A percentile compares a stretch with the other conserved stretches of the same genome.
These are phyloP conservation scores for Ceriops zippeliana DNA, from an alignment of 345 rosid genomes.

Conservation along the genomic window DNA sequence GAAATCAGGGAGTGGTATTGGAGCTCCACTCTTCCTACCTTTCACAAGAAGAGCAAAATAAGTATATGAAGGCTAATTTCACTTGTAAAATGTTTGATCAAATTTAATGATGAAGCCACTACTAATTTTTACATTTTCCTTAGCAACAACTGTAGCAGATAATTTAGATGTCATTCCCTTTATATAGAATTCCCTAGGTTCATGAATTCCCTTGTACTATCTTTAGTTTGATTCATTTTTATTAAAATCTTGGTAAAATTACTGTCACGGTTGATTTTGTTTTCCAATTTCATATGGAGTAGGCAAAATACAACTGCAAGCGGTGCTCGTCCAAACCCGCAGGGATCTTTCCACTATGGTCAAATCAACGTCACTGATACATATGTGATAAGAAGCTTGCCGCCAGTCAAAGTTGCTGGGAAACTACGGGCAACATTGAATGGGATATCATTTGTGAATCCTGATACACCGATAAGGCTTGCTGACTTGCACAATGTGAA, in stretches of 20 bases:
- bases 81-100: too few relatives aligned
- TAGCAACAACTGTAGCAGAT: not conserved
- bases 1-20: too few relatives aligned
- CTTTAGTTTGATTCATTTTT: too few relatives aligned
- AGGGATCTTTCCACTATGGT: slow-evolving; percentile 94
- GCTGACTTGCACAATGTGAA: slow-evolving; percentile 65
- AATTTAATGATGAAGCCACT: too few relatives aligned
- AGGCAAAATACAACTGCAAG: slow-evolving; percentile 89
- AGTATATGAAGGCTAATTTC: too few relatives aligned
- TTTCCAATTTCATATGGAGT: slow-evolving; percentile 10
- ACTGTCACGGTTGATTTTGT: too few relatives aligned
- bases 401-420: slow-evolving; percentile 59
- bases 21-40: not conserved
- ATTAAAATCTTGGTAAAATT: too few relatives aligned
- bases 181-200: too few relatives aligned
- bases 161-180: not conserved
- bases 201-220: too few relatives aligned
- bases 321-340: slow-evolving; percentile 98
- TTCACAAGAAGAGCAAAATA: not conserved
- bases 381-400: slow-evolving; percentile 62
- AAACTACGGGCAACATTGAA: slow-evolving; percentile 62
- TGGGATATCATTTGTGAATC: slow-evolving; percentile 78
- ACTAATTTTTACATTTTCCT: not conserved
- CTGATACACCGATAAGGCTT: slow-evolving; percentile 66
- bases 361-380: slow-evolving; percentile 72